Base-by-base conservation (phyloP, 2,329 filamentous ascomycete genomes). In the Bipolaris bicolor region DNA sequence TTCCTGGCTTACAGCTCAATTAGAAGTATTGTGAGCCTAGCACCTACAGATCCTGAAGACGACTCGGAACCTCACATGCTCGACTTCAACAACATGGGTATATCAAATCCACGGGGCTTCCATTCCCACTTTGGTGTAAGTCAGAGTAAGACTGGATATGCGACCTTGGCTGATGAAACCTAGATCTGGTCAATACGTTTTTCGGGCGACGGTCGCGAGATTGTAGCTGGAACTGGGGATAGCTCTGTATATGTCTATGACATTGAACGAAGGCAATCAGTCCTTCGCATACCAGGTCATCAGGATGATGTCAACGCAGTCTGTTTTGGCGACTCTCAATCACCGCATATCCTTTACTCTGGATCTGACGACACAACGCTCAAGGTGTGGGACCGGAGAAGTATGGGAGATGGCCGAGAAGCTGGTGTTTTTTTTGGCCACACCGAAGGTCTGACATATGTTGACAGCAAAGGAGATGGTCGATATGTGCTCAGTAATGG, bases 1-100 rank as follows among this genome's bases (percentile, higher is more conserved):
- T 95, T 90, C 79, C 82, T 99, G 2, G 95, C 93, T 7, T 98
- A 97, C 74, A 94, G 91, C 41, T 96, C 92, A 5, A 96, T 98
- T 55, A 84, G 90, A 61, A 90, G 87, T 66, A 84, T 89, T 20
- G 92, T 97, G 0, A 96, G 91, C 65, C 83, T 98, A 53, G 91
- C 94, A 1, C 86, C 90, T 0, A 98, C 95, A 1, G 92, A 97
- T 67, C 92, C 92, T 1, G 87, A 88, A 46, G 90, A 96, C 62
- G 84, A 84, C 7, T 90, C 90, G 1, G 91, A 96, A 55, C 92
- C 93, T 0, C 90, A 89, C 58, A 82, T 88, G 5, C 79, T 97
- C n/a, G 88, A 96, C 66, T 87, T 97, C 51, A 82, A 85, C 6
- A 82, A 85, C 59, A 76, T 78, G 26, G 80, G 80, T 7, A 68